A percentile compares a stretch with the other conserved stretches of the same genome.
These are phyloP conservation scores for Pterocarpus macrocarpus DNA, from an alignment of 306 rosid species.

Conservation along the genomic window DNA sequence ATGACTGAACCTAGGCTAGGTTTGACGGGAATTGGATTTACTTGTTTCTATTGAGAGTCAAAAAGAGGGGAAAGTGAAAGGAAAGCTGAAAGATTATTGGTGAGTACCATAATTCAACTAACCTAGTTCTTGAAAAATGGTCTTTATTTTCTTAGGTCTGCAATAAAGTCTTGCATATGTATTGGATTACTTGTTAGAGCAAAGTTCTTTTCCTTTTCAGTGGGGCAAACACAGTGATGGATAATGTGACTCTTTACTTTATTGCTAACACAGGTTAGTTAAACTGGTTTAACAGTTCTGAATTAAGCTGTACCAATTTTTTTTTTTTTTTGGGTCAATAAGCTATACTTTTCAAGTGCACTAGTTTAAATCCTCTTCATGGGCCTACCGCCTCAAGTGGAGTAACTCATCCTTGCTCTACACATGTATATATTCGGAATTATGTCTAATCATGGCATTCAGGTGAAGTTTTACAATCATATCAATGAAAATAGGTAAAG, in stretches of 20 bases:
- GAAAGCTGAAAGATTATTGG: slow-evolving; percentile 13
- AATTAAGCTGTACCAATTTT: no score
- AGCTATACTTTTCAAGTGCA: no score
- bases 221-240: slow-evolving; percentile 29
- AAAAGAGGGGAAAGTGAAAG: slow-evolving; percentile 19
- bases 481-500: background rate
- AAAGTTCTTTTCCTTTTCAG: slow-evolving; percentile 37
- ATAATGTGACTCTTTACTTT: no score
- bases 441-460: background rate
- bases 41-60: background rate
- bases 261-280: no score
- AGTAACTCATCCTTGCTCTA: no score
- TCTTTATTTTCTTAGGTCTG: background rate
- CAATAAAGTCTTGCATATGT: background rate
- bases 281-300: no score
- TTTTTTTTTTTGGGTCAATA: no score
- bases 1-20: slow-evolving; percentile 18
- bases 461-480: background rate
- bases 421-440: background rate
- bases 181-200: slow-evolving; percentile 28
- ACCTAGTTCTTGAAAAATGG: background rate
- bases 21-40: slow-evolving; percentile 57
- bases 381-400: no score
- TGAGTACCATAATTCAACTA: slow-evolving; percentile 2
- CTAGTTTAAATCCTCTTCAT: no score